Base-by-base conservation (phyloP, 2,329 filamentous ascomycete genomes). In the Metarhizium anisopliae region DNA sequence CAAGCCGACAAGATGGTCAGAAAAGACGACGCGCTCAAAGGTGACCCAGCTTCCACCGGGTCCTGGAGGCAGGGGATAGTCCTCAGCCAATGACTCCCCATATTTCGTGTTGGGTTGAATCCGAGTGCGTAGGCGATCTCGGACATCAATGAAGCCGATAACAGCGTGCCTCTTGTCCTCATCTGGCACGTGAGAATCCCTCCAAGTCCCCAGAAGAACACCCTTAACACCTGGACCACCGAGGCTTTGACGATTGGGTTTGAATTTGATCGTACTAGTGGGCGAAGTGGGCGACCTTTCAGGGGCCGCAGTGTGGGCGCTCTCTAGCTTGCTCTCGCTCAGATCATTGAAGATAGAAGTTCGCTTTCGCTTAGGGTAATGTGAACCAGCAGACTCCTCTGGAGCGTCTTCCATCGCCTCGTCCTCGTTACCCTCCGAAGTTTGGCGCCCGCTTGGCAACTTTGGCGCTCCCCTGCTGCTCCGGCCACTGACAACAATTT, bases 41-140 rank as follows among this genome's bases (percentile, higher is more conserved):
- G 81, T 84, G 29, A 85, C 81, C 82, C 82, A 85, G 64, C 81
- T 84, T 54, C 80, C 82, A 25, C 82, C 82, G 1, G 81, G 79
- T 0, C 81, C 82, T 2, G 79, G 76, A 1, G 81, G 82, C 4
- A 82, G 62, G 36, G 80, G 70, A 63, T 74, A 74, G 32, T 74
- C 70, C 45, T 72, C 65, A 6, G 74, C 70, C 32, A 84, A 70
- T 2, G 70, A 63, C 11, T 78, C 73, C 13, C 80, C 80, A 2
- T 68, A 63, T 25, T 77, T 74, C 49, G 76, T 81, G 51, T 72
- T 69, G 0, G 72, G 70, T 61, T 82, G 78, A 42, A 84, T 78
- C 6, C 81, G 76, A 2, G 82, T 85, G 30, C 83, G 79, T 2
- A 86, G 74, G 1, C 82, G 75, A 54, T 85, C 82, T 18, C 81